Evolutionary conservation across 2,329 filamentous ascomycete genomes (phyloP).

Genomic region (Aureobasidium sp.): DNA sequence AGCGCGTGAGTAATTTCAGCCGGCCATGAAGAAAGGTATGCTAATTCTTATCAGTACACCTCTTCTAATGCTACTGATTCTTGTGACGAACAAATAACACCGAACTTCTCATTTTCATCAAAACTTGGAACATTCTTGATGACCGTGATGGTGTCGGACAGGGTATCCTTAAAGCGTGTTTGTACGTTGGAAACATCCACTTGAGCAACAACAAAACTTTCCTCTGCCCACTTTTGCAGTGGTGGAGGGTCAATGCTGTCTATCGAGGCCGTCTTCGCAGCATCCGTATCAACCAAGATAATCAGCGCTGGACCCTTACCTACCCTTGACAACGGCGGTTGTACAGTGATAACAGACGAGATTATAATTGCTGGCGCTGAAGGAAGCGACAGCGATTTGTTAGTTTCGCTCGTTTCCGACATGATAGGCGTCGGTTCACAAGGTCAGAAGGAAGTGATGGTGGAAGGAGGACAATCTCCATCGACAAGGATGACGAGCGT

Average conservation of each 20-base stretch:
- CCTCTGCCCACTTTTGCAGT: conserved; percentile 62
- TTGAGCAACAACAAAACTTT: conserved; percentile 58
- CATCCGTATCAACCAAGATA: conserved; percentile 35
- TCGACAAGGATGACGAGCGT: background rate
- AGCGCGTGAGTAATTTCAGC: conserved; percentile 14
- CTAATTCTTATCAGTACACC: conserved; percentile 13
- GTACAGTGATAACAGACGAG: background rate
- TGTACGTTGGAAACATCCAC: conserved; percentile 31
- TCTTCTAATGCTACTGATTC: conserved; percentile 12
- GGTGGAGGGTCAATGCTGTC: conserved; percentile 47
- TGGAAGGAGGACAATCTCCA: background rate
- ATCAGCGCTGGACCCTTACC: conserved; percentile 44
- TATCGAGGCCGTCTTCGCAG: conserved; percentile 27
- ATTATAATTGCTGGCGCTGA: background rate
- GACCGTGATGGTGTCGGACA: conserved; percentile 21
- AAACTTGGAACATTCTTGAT: conserved; percentile 25
- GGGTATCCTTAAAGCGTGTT: conserved; percentile 17
- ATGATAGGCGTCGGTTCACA: background rate
- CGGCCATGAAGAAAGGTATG: conserved; percentile 18
- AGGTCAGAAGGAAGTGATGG: no score
- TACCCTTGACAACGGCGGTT: conserved; percentile 43
- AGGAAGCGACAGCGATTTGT: background rate
- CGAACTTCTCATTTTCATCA: conserved; percentile 34
- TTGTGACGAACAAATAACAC: conserved; percentile 26
- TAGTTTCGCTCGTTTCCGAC: background rate